Evolutionary conservation across 2,329 filamentous ascomycete genomes (phyloP).

Genomic region (Colletotrichum theobromicola): DNA sequence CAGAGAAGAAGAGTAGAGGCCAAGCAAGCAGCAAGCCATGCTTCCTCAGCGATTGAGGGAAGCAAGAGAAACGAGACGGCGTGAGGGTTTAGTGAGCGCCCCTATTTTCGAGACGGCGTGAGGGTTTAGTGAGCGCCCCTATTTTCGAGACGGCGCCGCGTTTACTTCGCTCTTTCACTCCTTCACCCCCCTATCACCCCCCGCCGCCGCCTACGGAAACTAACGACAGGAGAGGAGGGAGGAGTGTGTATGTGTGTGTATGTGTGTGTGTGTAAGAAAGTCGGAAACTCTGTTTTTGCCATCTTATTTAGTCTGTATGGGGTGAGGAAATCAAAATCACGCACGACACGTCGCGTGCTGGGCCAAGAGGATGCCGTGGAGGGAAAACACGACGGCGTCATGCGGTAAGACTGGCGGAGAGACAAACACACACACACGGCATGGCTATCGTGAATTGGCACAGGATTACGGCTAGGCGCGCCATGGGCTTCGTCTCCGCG

Average conservation of each 20-base stretch:
- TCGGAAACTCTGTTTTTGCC: not conserved
- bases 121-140: not conserved
- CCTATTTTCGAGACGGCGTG: not conserved
- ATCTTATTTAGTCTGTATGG: not conserved
- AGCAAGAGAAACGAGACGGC: not conserved
- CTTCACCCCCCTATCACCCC: not conserved
- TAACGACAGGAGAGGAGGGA: not conserved
- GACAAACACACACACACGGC: not conserved
- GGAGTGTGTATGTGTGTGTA: not conserved
- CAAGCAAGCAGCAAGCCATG: too few species aligned
- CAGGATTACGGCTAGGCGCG: not conserved
- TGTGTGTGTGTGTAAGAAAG: not conserved
- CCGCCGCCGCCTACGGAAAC: not conserved
- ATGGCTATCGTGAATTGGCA: not conserved
- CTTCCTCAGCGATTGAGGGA: not conserved
- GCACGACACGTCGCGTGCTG: not conserved
- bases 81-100: not conserved
- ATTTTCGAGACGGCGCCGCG: conserved; percentile 1
- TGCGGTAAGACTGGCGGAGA: conserved; percentile 16
- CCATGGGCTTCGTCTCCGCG: not conserved
- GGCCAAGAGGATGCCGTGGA: not conserved
- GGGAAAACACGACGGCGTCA: conserved; percentile 6
- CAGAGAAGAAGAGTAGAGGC: too few species aligned
- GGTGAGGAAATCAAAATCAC: not conserved
- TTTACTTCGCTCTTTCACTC: not conserved